Conservation (phyloP, 2,329 filamentous ascomycete species). For the Cryphonectria nitschkei region DNA sequence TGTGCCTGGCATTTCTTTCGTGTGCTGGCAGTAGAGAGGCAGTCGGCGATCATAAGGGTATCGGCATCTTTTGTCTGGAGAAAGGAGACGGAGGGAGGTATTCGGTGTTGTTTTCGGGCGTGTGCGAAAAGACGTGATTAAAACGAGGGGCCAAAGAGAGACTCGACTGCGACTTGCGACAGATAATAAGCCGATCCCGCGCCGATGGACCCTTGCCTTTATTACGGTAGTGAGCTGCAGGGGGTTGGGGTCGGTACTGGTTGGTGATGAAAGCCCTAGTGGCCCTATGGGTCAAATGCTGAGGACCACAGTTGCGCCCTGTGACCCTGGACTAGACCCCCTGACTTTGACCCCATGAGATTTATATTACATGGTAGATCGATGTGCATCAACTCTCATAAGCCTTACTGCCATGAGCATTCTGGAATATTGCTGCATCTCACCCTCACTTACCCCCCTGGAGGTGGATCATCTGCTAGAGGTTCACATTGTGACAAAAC, state of each 20-base stretch:
- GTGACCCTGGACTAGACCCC: neutral
- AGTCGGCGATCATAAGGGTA: neutral
- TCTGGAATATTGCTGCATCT: no score
- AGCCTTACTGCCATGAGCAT: no score
- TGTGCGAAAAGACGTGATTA: neutral
- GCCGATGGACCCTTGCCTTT: neutral
- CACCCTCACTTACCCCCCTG: no score
- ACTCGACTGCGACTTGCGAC: neutral
- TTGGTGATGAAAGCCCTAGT: neutral
- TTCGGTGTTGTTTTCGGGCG: neutral
- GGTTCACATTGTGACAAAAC: no score
- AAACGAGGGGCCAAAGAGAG: neutral
- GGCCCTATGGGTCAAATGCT: neutral
- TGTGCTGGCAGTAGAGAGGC: neutral
- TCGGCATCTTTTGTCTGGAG: neutral
- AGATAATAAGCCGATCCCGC: slow-evolving; percentile 1
- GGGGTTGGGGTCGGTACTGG: neutral
- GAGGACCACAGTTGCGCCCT: neutral
- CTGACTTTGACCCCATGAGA: neutral
- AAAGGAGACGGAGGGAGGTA: neutral
- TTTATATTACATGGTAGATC: neutral
- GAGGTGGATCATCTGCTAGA: no score
- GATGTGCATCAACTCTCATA: neutral
- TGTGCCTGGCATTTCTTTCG: slow-evolving; percentile 32
- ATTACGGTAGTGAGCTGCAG: neutral